These are phyloP conservation scores for Macrolepiota fuliginosa DNA, from an alignment of 768 basidiomycete species.

Conservation along the genomic window DNA sequence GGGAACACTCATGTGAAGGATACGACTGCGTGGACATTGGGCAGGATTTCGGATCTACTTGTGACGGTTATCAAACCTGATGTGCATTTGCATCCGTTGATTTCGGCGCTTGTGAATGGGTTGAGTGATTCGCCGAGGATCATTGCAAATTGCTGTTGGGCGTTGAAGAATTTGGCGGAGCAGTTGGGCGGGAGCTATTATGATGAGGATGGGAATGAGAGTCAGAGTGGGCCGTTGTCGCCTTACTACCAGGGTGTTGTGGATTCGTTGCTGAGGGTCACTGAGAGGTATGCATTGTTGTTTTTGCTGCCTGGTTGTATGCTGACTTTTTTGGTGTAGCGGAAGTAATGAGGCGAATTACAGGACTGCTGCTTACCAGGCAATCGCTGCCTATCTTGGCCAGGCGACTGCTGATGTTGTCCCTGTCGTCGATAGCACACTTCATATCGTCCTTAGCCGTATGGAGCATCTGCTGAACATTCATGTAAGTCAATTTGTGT, in stretches of 20 bases:
- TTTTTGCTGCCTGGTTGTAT: neutral
- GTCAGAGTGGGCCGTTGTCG: slow-evolving; percentile 65
- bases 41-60: slow-evolving; percentile 89
- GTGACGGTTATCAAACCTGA: slow-evolving; percentile 86
- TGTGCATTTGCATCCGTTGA: slow-evolving; percentile 78
- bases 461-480: slow-evolving; percentile 87
- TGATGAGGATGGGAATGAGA: slow-evolving; percentile 57
- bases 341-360: slow-evolving; percentile 87
- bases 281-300: slow-evolving; percentile 67
- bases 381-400: slow-evolving; percentile 83
- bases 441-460: slow-evolving; percentile 77
- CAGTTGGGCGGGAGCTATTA: slow-evolving; percentile 73
- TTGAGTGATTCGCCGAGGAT: slow-evolving; percentile 82
- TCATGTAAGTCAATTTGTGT: slow-evolving; percentile 47
- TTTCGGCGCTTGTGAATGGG: slow-evolving; percentile 80
- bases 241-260: slow-evolving; percentile 89
- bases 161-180: slow-evolving; percentile 92
- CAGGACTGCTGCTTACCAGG: slow-evolving; percentile 94
- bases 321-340: slow-evolving; percentile 34
- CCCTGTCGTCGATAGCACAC: slow-evolving; percentile 76
- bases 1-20: slow-evolving; percentile 86
- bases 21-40: slow-evolving; percentile 97
- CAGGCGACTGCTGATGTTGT: slow-evolving; percentile 81
- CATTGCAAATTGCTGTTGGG: slow-evolving; percentile 93
- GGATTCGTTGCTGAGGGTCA: slow-evolving; percentile 77